Evolutionary conservation across 345 rosid species (phyloP).

Genomic region (Nasturtium officinale): DNA sequence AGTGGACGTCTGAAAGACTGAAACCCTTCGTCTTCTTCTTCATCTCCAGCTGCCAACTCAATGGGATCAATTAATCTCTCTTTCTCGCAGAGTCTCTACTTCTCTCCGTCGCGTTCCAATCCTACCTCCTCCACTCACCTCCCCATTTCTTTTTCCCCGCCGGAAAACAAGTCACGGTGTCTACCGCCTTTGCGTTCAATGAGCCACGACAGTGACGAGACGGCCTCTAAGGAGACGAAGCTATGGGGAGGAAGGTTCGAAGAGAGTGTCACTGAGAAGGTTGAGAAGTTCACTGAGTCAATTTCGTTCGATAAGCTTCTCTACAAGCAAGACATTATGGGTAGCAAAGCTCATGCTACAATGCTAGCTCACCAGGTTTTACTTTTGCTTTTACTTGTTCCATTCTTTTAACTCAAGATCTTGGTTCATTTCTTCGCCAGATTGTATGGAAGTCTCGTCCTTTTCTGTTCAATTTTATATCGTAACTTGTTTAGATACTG

Average conservation of each 20-base stretch:
- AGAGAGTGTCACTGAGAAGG: conserved; percentile 77
- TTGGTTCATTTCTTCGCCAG: no score
- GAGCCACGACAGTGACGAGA: conserved; percentile 40
- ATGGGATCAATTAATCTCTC: conserved; percentile 48
- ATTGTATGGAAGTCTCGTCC: background rate
- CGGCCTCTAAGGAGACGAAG: conserved; percentile 69
- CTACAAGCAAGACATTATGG: conserved; percentile 89
- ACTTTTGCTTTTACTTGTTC: background rate
- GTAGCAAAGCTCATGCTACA: conserved; percentile 92
- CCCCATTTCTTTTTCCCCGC: conserved; percentile 24
- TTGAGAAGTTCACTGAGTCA: conserved; percentile 94
- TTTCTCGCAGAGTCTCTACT: conserved; percentile 33
- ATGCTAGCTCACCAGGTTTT: conserved; percentile 88
- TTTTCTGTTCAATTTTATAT: background rate
- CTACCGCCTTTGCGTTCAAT: conserved; percentile 48
- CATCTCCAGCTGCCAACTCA: background rate
- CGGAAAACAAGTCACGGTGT: conserved; percentile 39
- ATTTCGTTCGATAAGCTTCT: conserved; percentile 84
- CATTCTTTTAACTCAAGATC: background rate
- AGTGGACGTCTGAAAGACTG: conserved; percentile 5
- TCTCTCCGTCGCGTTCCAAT: conserved; percentile 34
- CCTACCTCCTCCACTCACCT: conserved; percentile 17
- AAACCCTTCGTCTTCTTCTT: background rate
- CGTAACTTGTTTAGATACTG: background rate
- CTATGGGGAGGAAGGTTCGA: conserved; percentile 98